phyloP scores from a whole-genome alignment of 805 yeast species.

The Hanseniaspora jakobsenii region DNA sequence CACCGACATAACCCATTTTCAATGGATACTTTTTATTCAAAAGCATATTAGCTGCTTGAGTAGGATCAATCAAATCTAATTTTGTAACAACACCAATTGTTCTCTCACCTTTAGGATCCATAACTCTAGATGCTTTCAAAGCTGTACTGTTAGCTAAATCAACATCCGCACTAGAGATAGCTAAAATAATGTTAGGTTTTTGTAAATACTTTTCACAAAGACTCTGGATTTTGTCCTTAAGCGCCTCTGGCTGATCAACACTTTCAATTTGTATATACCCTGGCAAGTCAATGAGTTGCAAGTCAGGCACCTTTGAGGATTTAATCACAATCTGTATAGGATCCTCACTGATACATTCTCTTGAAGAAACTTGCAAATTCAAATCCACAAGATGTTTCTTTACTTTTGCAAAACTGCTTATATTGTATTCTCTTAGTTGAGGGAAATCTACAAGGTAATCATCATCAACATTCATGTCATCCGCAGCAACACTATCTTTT shows the following conservation, averaged over 20 bases:
- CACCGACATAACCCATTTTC: constrained; percentile 96
- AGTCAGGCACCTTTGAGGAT: constrained; percentile 84
- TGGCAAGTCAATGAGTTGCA: constrained; percentile 88
- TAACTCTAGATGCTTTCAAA: constrained; percentile 70
- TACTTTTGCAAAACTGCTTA: constrained; percentile 81
- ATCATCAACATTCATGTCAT: constrained; percentile 33
- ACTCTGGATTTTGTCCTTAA: constrained; percentile 65
- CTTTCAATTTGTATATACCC: constrained; percentile 97
- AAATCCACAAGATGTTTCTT: constrained; percentile 77
- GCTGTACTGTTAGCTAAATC: constrained; percentile 96
- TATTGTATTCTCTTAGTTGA: constrained; percentile 63
- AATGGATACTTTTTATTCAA: constrained; percentile 77
- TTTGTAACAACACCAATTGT: constrained; percentile 95
- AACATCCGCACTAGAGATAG: constrained; percentile 95
- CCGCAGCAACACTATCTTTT: too few species aligned
- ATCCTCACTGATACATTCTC: constrained; percentile 80
- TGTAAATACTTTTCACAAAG: constrained; percentile 78
- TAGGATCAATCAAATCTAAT: constrained; percentile 76
- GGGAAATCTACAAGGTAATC: constrained; percentile 91
- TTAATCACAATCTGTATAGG: constrained; percentile 86
- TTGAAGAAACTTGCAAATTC: constrained; percentile 80
- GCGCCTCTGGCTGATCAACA: constrained; percentile 81
- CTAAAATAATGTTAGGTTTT: constrained; percentile 86
- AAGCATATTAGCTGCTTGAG: constrained; percentile 53
- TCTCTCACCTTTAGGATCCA: constrained; percentile 90